These are phyloP conservation scores for Cercospora sp. DNA, from an alignment of 2,329 filamentous ascomycete species.

Conservation along the genomic window DNA sequence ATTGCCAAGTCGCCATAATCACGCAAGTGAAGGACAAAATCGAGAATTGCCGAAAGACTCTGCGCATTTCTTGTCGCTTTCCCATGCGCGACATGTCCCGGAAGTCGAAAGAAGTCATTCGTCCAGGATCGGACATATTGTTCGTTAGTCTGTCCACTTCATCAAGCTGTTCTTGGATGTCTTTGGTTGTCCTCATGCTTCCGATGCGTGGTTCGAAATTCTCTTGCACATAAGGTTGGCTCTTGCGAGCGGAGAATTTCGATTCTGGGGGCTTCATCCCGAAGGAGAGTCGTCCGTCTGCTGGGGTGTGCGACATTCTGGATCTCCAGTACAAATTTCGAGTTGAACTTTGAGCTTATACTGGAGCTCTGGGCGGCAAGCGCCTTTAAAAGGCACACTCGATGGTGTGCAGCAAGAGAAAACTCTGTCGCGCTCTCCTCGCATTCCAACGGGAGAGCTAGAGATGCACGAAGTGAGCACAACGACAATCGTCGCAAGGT, in stretches of 20 bases:
- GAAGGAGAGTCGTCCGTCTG: background rate
- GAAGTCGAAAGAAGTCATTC: constrained; percentile 36
- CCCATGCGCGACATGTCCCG: constrained; percentile 51
- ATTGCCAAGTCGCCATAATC: constrained; percentile 56
- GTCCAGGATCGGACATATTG: constrained; percentile 18
- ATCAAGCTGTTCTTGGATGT: background rate
- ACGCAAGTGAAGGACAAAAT: constrained; percentile 54
- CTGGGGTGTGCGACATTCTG: background rate
- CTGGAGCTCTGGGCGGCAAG: background rate
- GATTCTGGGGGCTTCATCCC: constrained; percentile 8
- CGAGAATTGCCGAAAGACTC: constrained; percentile 52
- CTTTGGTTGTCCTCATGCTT: constrained; percentile 1
- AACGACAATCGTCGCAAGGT: background rate
- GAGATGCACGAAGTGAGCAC: constrained; percentile 1
- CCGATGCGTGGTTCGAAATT: constrained; percentile 5
- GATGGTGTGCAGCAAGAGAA: background rate
- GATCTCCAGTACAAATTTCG: background rate
- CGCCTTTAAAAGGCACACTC: background rate
- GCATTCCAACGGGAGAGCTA: background rate
- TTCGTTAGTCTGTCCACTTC: constrained; percentile 17
- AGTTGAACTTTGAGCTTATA: background rate
- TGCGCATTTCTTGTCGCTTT: constrained; percentile 51
- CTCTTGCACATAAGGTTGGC: constrained; percentile 9
- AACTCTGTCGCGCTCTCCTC: background rate
- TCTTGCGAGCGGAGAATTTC: constrained; percentile 11